Evolutionary conservation across 169 alveolate genomes (phyloP), one percentile per base, ranked within the genome.

Genomic region (Neospora caninum): DNA sequence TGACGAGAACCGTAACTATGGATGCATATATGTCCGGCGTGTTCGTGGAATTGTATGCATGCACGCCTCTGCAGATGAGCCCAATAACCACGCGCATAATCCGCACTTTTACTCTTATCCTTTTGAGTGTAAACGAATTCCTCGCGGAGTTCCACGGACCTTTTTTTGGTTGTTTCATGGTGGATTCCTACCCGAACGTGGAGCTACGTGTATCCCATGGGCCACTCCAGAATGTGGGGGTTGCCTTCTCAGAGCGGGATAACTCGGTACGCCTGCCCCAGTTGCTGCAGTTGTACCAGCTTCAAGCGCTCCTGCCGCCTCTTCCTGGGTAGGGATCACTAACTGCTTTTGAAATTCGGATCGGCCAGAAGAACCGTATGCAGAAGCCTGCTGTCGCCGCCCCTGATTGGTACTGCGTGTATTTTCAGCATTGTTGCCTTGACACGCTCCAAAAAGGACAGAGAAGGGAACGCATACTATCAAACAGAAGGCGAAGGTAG

Each of bases 301-400:
- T n/a, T 20, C 86, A 78, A 38, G 45, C 1, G 45, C 42, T 0
- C 27, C 86, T 10, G n/a, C 42, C 2, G 86, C 45, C 1, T 78
- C 45, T 38, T 36, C n/a, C 39, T 20, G 22, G 43, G n/a, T 78
- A 43, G 1, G 86, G 4, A 1, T 25, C 39, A 78, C 27, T 20
- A 78, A n/a, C 39, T 78, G 86, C 86, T n/a, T 78, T n/a, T 78
- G 86, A 38, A 78, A 78, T 16, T n/a, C 49, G 42, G 86, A 38
- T 29, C 86, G 86, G 1, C 86, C 49, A 20, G 39, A n/a, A n/a
- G 42, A n/a, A n/a, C 4, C 45, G 39, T 18, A 16, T 10, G 86
- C 43, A 20, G 86, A 78, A 78, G 1, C 10, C 86, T 78, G 86
- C 86, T 25, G 82, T 69, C 82, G 82, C 42, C 38, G 34, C 2